Base-by-base conservation (phyloP, 2,329 filamentous ascomycete genomes). In the Penicillium hordei region DNA sequence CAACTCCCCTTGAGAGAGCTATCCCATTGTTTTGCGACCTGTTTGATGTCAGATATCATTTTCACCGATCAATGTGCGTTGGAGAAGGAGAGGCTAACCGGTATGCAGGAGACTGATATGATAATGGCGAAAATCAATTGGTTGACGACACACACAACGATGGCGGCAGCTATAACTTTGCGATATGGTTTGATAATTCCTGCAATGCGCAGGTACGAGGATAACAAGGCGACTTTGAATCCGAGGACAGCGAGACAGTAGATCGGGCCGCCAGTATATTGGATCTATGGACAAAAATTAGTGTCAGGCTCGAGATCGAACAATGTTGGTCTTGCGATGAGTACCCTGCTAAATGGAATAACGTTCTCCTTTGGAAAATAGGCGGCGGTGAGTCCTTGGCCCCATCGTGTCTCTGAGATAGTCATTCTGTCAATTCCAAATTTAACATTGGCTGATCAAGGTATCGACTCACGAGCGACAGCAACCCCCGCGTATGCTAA, bases 201-300 rank as follows among this genome's bases (percentile, higher is more conserved):
- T 15, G 67, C 72, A 44, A 82, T 79, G 1, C 80, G 77, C 0
- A 81, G 62, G 27, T 82, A 82, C 0, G 78, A 79, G 2, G 79
- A 65, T 4, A 82, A 65, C 2, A 82, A 65, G 38, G 79, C 78
- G 21, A 80, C 68, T 55, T 82, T 82, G 66, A 82, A 82, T 1
- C 75, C 76, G 3, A 80, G 70, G 25, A 82, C 52, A 23, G 63
- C 65, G 27, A 72, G 59, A 3, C 58, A 63, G 52, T 72, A 72
- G 2, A 68, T 25, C 2, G 69, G 69, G 4, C 69, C 69, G 19
- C 68, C 66, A 12, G 53, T 57, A 31, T 71, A 72, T 67, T 71
- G 69, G 4, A 71, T 57, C 67, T 71, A 46, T 29, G 10, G 8
- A 15, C 34, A 33, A 27, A 27, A 15, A 25, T 49, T 27, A 49